These are phyloP conservation scores for Leavenworthia alabamica DNA, from an alignment of 345 rosid genomes.

Conservation along the genomic window DNA sequence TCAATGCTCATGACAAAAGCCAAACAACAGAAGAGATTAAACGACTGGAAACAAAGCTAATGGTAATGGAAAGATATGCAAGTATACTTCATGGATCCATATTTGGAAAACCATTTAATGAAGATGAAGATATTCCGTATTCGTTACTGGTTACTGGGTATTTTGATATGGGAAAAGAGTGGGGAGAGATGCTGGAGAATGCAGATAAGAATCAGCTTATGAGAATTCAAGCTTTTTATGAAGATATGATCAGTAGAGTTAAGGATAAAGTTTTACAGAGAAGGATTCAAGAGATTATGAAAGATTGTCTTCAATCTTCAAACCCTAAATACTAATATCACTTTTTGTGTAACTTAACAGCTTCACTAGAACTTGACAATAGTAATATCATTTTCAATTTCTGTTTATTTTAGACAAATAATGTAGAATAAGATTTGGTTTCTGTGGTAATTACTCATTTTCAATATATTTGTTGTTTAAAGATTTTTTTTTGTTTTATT, in stretches of 20 bases:
- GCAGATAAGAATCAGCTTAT: slow-evolving; percentile 60
- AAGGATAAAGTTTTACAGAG: slow-evolving; percentile 79
- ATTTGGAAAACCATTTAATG: slow-evolving; percentile 67
- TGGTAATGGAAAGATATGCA: slow-evolving; percentile 63
- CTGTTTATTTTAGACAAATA: background rate
- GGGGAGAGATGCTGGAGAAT: slow-evolving; percentile 77
- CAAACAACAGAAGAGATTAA: slow-evolving; percentile 58
- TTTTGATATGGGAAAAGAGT: slow-evolving; percentile 61
- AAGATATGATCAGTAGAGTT: slow-evolving; percentile 64
- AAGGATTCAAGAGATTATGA: slow-evolving; percentile 71
- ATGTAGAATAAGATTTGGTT: background rate
- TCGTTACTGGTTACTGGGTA: slow-evolving; percentile 41
- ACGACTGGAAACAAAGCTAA: slow-evolving; percentile 54
- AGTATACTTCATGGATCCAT: slow-evolving; percentile 77
- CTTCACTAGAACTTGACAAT: background rate
- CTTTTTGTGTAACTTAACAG: background rate
- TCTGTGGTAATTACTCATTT: too few species aligned
- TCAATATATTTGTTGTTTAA: too few species aligned
- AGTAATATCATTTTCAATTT: background rate
- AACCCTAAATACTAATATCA: slow-evolving; percentile 11
- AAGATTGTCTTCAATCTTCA: slow-evolving; percentile 54
- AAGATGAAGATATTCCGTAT: slow-evolving; percentile 57
- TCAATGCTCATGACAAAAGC: slow-evolving; percentile 38
- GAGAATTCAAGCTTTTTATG: slow-evolving; percentile 67
- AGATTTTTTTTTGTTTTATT: too few species aligned